Conservation (phyloP, 148 eudicot species). For the Rhododendron ferrugineum region DNA sequence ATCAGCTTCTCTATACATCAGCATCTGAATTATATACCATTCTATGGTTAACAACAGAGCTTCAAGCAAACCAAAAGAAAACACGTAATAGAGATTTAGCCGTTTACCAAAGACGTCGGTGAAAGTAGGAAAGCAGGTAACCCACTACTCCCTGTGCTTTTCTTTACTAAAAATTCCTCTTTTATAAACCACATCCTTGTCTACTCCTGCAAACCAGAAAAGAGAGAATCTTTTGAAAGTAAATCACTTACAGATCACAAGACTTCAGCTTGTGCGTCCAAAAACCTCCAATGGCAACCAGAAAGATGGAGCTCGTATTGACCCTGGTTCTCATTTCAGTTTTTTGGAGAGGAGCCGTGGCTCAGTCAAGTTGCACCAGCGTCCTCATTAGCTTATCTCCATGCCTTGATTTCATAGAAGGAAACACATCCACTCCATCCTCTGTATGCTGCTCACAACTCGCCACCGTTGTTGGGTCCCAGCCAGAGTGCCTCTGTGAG, state of each 20-base stretch:
- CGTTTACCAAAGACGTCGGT: not conserved
- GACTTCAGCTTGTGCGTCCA: not conserved
- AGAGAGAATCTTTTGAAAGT: not conserved
- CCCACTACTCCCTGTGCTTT: conserved; percentile 8
- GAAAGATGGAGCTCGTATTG: conserved; percentile 10
- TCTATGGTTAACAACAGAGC: not conserved
- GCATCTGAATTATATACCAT: not conserved
- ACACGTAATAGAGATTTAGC: not conserved
- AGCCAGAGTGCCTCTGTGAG: conserved; percentile 54
- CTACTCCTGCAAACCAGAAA: not conserved
- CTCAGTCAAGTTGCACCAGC: conserved; percentile 34
- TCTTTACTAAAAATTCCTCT: not conserved
- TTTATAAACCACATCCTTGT: not conserved
- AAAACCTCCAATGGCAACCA: conserved; percentile 8
- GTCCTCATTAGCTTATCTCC: conserved; percentile 24
- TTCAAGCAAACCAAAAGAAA: conserved; percentile 7
- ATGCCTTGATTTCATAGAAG: conserved; percentile 16
- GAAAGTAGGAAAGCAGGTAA: conserved; percentile 16
- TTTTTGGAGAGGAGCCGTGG: conserved; percentile 17
- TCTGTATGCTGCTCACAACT: conserved; percentile 27
- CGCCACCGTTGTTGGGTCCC: conserved; percentile 32
- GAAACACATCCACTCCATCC: conserved; percentile 22
- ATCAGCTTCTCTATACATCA: not conserved
- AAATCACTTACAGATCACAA: not conserved
- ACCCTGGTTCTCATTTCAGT: conserved; percentile 12